Conservation (phyloP, 2,329 filamentous ascomycete species). For the Colletotrichum navitas region DNA sequence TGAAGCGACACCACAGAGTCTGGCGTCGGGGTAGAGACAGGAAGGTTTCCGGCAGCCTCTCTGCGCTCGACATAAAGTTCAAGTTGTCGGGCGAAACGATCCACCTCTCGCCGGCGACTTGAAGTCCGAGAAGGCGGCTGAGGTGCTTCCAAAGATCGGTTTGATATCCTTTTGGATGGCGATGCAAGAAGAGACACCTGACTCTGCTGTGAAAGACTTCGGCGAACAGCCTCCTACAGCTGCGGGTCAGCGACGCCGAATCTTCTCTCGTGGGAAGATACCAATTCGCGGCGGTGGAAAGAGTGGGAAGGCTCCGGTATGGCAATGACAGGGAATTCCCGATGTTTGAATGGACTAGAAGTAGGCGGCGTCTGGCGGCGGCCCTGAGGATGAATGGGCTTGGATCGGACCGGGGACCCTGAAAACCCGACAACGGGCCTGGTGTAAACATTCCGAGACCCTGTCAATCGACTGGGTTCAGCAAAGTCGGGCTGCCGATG, state of each 20-base stretch:
- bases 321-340: conserved; percentile 4
- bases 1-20: conserved; percentile 59
- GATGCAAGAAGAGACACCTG: conserved; percentile 40
- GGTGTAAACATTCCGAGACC: neutral
- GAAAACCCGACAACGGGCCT: conserved; percentile 17
- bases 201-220: conserved; percentile 42
- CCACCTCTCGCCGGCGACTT: conserved; percentile 58
- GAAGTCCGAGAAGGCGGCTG: conserved; percentile 54
- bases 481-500: neutral
- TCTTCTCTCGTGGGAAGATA: conserved; percentile 24
- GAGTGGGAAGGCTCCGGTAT: neutral
- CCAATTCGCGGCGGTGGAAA: conserved; percentile 5
- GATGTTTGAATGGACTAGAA: neutral
- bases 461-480: neutral
- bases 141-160: conserved; percentile 9
- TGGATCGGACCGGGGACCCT: conserved; percentile 22
- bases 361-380: conserved; percentile 1
- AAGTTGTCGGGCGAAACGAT: conserved; percentile 46
- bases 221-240: conserved; percentile 41
- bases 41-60: conserved; percentile 53
- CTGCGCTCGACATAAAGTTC: conserved; percentile 48
- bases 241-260: conserved; percentile 41
- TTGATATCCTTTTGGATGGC: conserved; percentile 19
- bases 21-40: conserved; percentile 56
- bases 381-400: neutral